Evolutionary conservation across 495 filamentous ascomycete species (phyloP), one percentile per base, ranked within the genome.

Genomic region (Penicillium cosmopolitanum): DNA sequence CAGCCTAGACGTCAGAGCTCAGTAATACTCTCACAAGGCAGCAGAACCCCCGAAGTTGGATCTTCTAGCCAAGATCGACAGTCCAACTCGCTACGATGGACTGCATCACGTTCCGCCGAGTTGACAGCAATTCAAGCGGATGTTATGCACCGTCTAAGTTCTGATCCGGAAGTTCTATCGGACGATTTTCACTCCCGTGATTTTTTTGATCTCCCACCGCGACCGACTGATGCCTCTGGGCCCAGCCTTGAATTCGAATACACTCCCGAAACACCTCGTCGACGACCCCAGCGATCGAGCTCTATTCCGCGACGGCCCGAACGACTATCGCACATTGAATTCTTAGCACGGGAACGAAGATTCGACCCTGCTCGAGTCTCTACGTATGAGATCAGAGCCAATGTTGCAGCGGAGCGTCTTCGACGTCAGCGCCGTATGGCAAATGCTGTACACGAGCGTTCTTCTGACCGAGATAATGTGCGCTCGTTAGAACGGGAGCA

Each of bases 1-100:
- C 72, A 73, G 42, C 68, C 73, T n/a, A 70, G 77, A 55, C 80
- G 78, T 15, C 77, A 72, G 44, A 71, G 66, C 43, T 80, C 82
- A n/a, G 67, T 80, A 19, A 69, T 82, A 43, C 68, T 79, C 31
- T 75, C 80, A 5, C 79, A 80, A 34, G 69, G 52, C 13, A 67
- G 55, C 58, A 63, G 61, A 18, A 50, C 61, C 35, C 56, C 64
- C 34, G 71, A 74, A 55, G 34, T 54, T 12, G 56, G 56, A 16
- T 52, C 42, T 9, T 56, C 68, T 12, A 71, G 59, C 35, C 54
- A 65, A 31, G 78, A 79, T 40, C 62, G 66, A n/a, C 70, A 77
- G 42, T 68, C 75, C 13, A 76, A 55, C 42, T 69, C 70, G 55
- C 65, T 77, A 12, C 73, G 69, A 47, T 78, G 69, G 72, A 76